These are phyloP conservation scores for Vaccinium macrocarpon DNA, from an alignment of 148 eudicot species.

Conservation along the genomic window DNA sequence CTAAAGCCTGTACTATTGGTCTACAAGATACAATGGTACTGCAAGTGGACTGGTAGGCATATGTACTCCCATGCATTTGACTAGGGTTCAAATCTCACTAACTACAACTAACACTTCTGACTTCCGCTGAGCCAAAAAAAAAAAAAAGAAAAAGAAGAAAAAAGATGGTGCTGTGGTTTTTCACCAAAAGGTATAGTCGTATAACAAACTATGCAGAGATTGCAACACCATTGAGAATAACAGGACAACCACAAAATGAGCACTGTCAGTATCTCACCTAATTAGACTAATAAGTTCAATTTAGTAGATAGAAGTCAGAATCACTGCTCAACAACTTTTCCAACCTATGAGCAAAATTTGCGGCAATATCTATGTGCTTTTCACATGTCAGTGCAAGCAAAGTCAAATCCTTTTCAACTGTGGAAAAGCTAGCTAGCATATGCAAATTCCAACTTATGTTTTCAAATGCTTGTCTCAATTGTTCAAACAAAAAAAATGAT, in stretches of 20 bases:
- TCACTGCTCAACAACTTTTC: neutral
- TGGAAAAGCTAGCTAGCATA: constrained; percentile 7
- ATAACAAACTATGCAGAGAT: neutral
- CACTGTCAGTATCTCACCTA: neutral
- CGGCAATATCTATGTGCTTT: neutral
- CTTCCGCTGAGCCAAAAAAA: too few species aligned
- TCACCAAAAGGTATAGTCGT: neutral
- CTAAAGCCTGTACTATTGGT: neutral
- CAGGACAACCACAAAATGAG: neutral
- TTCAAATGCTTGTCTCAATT: neutral
- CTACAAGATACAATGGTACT: neutral
- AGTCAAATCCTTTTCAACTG: constrained; percentile 1
- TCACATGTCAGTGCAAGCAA: neutral
- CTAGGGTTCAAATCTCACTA: too few species aligned
- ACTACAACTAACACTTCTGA: too few species aligned
- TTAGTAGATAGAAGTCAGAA: neutral
- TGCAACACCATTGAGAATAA: neutral
- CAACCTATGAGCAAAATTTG: neutral
- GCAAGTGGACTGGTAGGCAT: neutral
- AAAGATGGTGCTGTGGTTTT: neutral
- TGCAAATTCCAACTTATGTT: neutral
- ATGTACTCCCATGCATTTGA: too few species aligned
- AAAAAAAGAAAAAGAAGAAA: neutral
- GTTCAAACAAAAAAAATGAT: neutral
- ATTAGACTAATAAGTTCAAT: neutral